Evolutionary conservation across 768 basidiomycete genomes (phyloP).

Genomic region (Leccinum incarnatum): DNA sequence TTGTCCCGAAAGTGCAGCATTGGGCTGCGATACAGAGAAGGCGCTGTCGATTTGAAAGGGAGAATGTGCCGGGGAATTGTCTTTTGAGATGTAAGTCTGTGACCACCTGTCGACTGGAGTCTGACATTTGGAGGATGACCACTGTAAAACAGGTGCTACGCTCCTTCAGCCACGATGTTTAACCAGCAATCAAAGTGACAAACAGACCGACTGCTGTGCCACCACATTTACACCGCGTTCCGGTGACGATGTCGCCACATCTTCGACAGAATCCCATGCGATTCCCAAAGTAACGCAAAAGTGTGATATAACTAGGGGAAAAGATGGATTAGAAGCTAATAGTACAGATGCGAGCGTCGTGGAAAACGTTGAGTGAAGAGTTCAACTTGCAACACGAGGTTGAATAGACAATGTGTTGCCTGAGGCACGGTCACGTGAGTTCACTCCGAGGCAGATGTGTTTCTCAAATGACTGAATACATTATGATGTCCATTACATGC

Average conservation of each 20-base stretch:
- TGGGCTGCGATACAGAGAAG: constrained; percentile 12
- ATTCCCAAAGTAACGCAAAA: neutral
- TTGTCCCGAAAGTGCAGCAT: constrained; percentile 6
- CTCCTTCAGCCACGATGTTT: constrained; percentile 14
- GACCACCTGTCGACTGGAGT: constrained; percentile 68
- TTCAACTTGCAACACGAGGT: constrained; percentile 13
- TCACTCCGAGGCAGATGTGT: neutral
- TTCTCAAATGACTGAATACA: neutral
- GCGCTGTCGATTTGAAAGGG: constrained; percentile 21
- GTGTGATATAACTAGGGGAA: neutral
- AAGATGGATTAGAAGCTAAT: neutral
- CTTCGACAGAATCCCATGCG: constrained; percentile 82
- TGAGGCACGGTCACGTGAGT: constrained; percentile 20
- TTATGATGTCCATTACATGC: neutral
- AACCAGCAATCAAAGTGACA: constrained; percentile 4
- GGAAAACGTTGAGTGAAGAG: constrained; percentile 4
- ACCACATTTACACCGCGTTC: constrained; percentile 75
- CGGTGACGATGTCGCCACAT: constrained; percentile 79
- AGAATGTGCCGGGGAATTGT: constrained; percentile 45
- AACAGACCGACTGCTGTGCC: constrained; percentile 74
- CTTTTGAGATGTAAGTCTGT: constrained; percentile 66
- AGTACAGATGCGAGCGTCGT: neutral
- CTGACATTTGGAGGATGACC: constrained; percentile 44
- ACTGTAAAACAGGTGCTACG: constrained; percentile 67
- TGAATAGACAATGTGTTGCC: neutral